Base-by-base conservation (phyloP, 768 basidiomycete genomes). In the Lepiota brunneoincarnata region DNA sequence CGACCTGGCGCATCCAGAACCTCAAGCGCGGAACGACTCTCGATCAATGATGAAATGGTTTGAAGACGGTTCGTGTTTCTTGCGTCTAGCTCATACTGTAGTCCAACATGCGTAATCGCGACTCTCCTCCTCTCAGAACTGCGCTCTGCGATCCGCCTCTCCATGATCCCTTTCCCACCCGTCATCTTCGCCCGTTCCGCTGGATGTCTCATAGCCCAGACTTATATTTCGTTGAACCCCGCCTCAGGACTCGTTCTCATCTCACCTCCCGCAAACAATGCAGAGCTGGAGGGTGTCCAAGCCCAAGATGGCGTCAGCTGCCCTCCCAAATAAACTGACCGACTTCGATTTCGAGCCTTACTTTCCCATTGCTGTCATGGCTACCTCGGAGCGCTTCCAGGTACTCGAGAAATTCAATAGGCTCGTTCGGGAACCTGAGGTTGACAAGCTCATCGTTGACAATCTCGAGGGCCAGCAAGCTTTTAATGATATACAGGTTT, bases 181-280 rank as follows among this genome's bases (percentile, higher is more conserved):
- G 74, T 86, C 26, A 69, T 86, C 35, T 69, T 84, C 56, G 77
- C 83, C 2, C 74, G 75, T 21, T 72, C 73, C 5, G 59, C 70
- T 3, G 72, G 75, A 9, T 75, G 82, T 51, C 70, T 87, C 34
- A 75, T 89, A 49, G 78, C 83, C 6, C 83, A 89, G 64, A 73
- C 80, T 18, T 89, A 86, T 64, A 79, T 89, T 56, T 86, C 83
- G 1, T 86, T 84, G 18, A 69, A 87, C 59, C 84, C 87, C 1
- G 82, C 82, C 5, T 72, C 75, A 4, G 87, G 78, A 0, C 70
- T 89, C 45, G 73, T 86, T 54, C 72, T 89, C n/a, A 75, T 86
- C 28, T 78, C 79, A 20, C 83, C 81, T 7, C 82, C 82, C 1
- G 44, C 70, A 9, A 71, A 74, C 38, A 76, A 80, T 50, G 59